Conservation (phyloP, 2,329 filamentous ascomycete genomes). For the Gliomastix tumulicola region DNA sequence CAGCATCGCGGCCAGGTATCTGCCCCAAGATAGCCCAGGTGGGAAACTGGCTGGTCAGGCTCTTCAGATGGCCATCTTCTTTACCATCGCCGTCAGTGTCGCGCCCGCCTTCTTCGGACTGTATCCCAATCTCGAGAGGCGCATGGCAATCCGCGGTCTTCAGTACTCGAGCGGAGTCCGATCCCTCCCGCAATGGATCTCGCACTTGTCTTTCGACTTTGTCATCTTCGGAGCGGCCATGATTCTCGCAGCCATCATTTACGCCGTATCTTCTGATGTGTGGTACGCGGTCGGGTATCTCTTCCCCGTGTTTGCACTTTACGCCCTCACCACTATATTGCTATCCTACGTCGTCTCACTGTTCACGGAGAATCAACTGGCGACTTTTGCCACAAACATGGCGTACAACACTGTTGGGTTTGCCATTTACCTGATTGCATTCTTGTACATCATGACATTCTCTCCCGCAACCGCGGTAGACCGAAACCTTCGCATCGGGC, state of each 20-base stretch:
- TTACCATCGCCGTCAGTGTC: slow-evolving; percentile 66
- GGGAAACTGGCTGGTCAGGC: slow-evolving; percentile 44
- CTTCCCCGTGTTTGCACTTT: slow-evolving; percentile 69
- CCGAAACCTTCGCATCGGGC: slow-evolving; percentile 56
- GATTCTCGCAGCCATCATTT: slow-evolving; percentile 60
- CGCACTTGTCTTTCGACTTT: slow-evolving; percentile 73
- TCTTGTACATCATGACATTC: slow-evolving; percentile 65
- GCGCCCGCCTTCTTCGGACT: slow-evolving; percentile 78
- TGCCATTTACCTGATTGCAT: slow-evolving; percentile 60
- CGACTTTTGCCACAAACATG: slow-evolving; percentile 71
- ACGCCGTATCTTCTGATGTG: slow-evolving; percentile 49
- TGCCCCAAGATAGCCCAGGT: slow-evolving; percentile 58
- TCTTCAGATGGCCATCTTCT: slow-evolving; percentile 72
- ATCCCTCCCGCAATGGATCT: slow-evolving; percentile 69
- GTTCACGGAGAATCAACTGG: slow-evolving; percentile 65
- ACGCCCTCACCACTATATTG: slow-evolving; percentile 65
- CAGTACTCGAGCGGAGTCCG: slow-evolving; percentile 85
- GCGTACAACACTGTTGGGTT: slow-evolving; percentile 65
- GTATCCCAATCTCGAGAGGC: slow-evolving; percentile 72
- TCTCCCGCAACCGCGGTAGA: slow-evolving; percentile 62
- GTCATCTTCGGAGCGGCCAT: slow-evolving; percentile 54
- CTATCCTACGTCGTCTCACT: slow-evolving; percentile 73
- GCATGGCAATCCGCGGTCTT: slow-evolving; percentile 67
- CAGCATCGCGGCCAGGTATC: slow-evolving; percentile 41
- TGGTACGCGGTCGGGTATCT: slow-evolving; percentile 74